Evolutionary conservation across 2,329 filamentous ascomycete species (phyloP).

Genomic region (Leptographium flavum): DNA sequence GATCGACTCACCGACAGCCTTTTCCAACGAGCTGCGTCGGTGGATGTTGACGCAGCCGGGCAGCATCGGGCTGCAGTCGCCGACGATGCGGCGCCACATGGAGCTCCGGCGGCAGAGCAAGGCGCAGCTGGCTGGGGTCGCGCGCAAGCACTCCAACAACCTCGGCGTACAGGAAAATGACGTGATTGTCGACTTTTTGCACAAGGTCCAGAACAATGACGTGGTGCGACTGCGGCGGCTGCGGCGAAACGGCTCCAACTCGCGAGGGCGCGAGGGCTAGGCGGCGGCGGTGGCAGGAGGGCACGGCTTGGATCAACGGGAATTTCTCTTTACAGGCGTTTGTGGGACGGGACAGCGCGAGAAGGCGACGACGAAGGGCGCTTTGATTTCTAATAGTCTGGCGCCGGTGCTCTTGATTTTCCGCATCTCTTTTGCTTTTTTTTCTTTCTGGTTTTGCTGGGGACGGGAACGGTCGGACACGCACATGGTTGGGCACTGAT

Average conservation of each 20-base stretch:
- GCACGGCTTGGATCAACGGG: not conserved
- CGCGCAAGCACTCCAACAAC: constrained; percentile 74
- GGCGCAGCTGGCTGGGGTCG: constrained; percentile 55
- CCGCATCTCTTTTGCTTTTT: no score
- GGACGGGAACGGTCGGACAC: no score
- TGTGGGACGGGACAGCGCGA: not conserved
- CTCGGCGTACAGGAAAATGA: constrained; percentile 69
- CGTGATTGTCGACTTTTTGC: constrained; percentile 65
- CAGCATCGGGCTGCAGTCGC: constrained; percentile 57
- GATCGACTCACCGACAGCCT: constrained; percentile 56
- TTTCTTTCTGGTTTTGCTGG: no score
- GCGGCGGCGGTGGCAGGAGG: no score
- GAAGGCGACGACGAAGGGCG: no score
- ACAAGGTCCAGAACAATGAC: constrained; percentile 50
- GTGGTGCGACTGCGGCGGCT: constrained; percentile 12
- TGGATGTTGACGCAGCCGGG: constrained; percentile 45
- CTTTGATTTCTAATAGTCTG: no score
- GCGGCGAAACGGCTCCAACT: constrained; percentile 10
- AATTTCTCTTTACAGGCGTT: not conserved
- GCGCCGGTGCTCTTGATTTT: no score
- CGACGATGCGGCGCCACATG: constrained; percentile 57
- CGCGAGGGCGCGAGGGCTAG: constrained; percentile 10
- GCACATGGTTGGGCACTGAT: not conserved
- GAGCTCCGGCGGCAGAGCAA: constrained; percentile 53
- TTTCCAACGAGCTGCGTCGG: constrained; percentile 48